phyloP scores from a whole-genome alignment of 306 rosid species.

The Vicia sativa region DNA sequence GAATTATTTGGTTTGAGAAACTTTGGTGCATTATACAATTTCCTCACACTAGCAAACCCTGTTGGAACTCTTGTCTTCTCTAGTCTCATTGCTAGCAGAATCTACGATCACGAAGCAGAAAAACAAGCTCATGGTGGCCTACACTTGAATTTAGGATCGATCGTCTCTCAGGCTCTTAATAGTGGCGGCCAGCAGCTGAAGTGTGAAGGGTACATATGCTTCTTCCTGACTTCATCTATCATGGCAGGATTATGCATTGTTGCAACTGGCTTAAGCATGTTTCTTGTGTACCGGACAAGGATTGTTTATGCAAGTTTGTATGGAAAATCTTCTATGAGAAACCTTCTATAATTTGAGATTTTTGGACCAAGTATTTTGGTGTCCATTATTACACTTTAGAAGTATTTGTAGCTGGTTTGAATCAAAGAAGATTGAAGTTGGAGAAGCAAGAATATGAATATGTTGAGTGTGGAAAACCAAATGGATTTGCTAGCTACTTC shows the following conservation, averaged over 20 bases:
- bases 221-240: conserved; percentile 68
- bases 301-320: conserved; percentile 71
- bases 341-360: conserved; percentile 17
- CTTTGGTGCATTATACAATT: conserved; percentile 91
- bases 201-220: conserved; percentile 78
- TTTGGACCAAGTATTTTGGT: conserved; percentile 29
- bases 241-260: conserved; percentile 74
- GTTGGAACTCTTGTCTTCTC: conserved; percentile 79
- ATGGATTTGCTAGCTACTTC: conserved; percentile 16
- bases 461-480: conserved; percentile 14
- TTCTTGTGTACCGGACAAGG: conserved; percentile 77
- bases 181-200: conserved; percentile 45
- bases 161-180: conserved; percentile 39
- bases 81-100: conserved; percentile 73
- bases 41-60: conserved; percentile 84
- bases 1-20: conserved; percentile 89
- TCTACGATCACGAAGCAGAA: conserved; percentile 87
- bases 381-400: neutral
- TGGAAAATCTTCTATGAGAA: conserved; percentile 57
- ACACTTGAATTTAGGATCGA: conserved; percentile 44
- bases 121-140: conserved; percentile 62
- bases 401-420: conserved; percentile 23
- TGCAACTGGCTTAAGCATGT: conserved; percentile 64
- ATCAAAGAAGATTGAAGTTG: conserved; percentile 18
- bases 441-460: conserved; percentile 28